phyloP scores from a whole-genome alignment of 1,139 yeast species.

The Suhomyces wounanorum region DNA sequence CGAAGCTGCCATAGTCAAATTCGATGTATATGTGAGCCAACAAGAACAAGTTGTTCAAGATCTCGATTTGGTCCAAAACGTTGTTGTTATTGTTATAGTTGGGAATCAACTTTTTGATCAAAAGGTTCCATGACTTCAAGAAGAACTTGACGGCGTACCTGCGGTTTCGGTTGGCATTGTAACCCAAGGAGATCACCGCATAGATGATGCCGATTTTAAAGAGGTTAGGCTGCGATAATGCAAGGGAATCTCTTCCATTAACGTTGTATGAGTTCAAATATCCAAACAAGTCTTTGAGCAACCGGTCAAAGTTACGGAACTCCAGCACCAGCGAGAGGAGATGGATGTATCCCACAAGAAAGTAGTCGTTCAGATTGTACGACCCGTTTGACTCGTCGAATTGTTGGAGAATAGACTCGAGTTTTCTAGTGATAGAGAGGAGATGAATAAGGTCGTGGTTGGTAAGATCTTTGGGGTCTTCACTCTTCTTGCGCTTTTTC shows the following conservation, averaged over 20 bases:
- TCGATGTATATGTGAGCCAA: conserved; percentile 34
- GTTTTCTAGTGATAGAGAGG: conserved; percentile 36
- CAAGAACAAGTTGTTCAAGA: conserved; percentile 35
- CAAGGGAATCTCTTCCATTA: conserved; percentile 6
- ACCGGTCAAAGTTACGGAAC: conserved; percentile 24
- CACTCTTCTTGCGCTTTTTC: conserved; percentile 12
- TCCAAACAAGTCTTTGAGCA: conserved; percentile 29
- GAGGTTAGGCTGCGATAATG: conserved; percentile 12
- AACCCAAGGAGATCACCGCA: conserved; percentile 20
- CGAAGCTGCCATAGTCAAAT: conserved; percentile 26
- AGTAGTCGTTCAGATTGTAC: conserved; percentile 28
- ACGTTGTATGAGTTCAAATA: conserved; percentile 27
- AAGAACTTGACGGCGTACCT: conserved; percentile 34
- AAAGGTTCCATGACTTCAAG: conserved; percentile 46
- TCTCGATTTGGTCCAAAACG: conserved; percentile 44
- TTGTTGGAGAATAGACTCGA: conserved; percentile 24
- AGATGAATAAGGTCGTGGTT: conserved; percentile 33
- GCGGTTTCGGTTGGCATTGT: conserved; percentile 15
- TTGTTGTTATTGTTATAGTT: conserved; percentile 34
- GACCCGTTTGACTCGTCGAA: conserved; percentile 20
- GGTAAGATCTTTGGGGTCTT: conserved; percentile 12
- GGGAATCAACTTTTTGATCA: conserved; percentile 46
- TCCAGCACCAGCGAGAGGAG: conserved; percentile 20
- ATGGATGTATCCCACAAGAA: conserved; percentile 36
- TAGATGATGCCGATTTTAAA: conserved; percentile 22